Percentiles rank a stretch among this genome's conserved stretches.
phyloP scores from a whole-genome alignment of 192 early-diverging fungal genomes.

The Pilaira anomala region DNA sequence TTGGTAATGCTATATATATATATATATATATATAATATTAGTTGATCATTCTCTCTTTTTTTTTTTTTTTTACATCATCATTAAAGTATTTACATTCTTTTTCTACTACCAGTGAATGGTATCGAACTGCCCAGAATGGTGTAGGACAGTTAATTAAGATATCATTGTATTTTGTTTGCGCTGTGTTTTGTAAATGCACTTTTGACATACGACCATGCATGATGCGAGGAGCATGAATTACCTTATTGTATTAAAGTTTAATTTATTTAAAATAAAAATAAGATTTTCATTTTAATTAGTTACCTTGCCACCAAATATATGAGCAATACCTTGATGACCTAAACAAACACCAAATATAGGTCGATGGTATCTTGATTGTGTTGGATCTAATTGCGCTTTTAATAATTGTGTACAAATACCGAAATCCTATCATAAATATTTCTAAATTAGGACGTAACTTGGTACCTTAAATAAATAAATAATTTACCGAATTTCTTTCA shows the following conservation, averaged over 20 bases:
- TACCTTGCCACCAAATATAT: slow-evolving; percentile 62
- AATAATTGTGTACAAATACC: slow-evolving; percentile 68
- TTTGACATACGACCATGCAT: slow-evolving; percentile 81
- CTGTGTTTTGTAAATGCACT: slow-evolving; percentile 38
- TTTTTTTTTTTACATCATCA: background rate
- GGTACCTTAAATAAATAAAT: background rate
- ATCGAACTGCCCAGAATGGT: slow-evolving; percentile 77
- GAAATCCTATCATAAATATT: slow-evolving; percentile 65
- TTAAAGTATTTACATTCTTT: slow-evolving; percentile 36
- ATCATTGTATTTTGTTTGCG: slow-evolving; percentile 1
- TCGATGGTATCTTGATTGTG: slow-evolving; percentile 34
- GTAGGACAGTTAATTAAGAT: slow-evolving; percentile 62
- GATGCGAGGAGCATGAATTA: slow-evolving; percentile 62
- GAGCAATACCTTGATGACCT: slow-evolving; percentile 88
- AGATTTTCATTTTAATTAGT: background rate
- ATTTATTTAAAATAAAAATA: background rate
- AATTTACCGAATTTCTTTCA: slow-evolving; percentile 46
- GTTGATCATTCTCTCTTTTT: background rate
- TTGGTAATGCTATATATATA: slow-evolving; percentile 51
- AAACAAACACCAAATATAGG: slow-evolving; percentile 92
- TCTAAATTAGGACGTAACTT: background rate
- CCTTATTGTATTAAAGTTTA: slow-evolving; percentile 23
- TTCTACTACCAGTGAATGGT: slow-evolving; percentile 85
- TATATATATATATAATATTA: background rate
- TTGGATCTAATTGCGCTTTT: slow-evolving; percentile 28